Conservation (phyloP, 495 filamentous ascomycete species). For the Talaromyces thailandensis region DNA sequence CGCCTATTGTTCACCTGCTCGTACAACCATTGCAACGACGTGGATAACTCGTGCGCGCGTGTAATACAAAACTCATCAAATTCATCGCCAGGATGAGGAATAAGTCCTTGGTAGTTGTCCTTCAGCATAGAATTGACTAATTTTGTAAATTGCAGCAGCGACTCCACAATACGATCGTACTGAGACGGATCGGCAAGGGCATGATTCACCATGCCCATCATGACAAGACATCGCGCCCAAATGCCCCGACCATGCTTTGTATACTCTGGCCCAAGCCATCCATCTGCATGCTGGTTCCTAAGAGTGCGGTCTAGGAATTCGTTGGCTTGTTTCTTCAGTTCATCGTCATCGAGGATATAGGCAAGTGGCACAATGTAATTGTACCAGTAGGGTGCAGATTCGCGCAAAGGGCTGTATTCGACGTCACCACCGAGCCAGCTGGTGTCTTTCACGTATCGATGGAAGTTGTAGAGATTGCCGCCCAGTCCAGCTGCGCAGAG, state of each 20-base stretch:
- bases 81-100: conserved; percentile 30
- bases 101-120: conserved; percentile 39
- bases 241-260: conserved; percentile 32
- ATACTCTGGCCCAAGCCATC: conserved; percentile 54
- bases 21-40: conserved; percentile 6
- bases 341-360: conserved; percentile 42
- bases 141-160: conserved; percentile 23
- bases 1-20: conserved; percentile 4
- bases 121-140: conserved; percentile 39
- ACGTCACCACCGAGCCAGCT: conserved; percentile 46
- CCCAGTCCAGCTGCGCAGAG: conserved; percentile 46
- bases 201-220: conserved; percentile 42
- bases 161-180: conserved; percentile 18
- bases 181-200: conserved; percentile 23
- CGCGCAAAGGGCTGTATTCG: conserved; percentile 52
- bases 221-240: conserved; percentile 46
- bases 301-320: conserved; percentile 40
- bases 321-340: conserved; percentile 46
- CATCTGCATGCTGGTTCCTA: conserved; percentile 42
- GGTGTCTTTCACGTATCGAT: conserved; percentile 44
- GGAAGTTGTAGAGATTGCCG: conserved; percentile 53
- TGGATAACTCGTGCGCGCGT: conserved; percentile 4
- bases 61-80: conserved; percentile 8
- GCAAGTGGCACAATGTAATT: conserved; percentile 57
- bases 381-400: conserved; percentile 58